phyloP scores from a whole-genome alignment of 768 basidiomycete genomes.

The Pleurotus sapidus region DNA sequence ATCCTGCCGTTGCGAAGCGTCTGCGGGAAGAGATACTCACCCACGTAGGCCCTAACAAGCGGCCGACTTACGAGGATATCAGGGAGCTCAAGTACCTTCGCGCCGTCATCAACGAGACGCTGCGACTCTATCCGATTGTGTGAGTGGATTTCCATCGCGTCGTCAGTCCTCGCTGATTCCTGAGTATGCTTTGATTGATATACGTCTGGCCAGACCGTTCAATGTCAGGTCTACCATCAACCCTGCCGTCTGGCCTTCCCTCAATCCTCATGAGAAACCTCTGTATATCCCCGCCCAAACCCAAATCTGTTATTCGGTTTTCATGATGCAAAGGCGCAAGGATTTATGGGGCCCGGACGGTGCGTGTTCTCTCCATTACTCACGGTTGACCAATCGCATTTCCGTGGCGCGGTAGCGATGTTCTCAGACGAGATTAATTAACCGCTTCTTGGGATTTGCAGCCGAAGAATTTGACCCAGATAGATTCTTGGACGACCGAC shows the following conservation, averaged over 20 bases:
- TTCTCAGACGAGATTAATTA: too few relatives aligned
- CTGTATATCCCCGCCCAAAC: conserved; percentile 13
- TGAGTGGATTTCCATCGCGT: neutral
- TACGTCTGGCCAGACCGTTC: neutral
- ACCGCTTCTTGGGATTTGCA: neutral
- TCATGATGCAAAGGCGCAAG: conserved; percentile 19
- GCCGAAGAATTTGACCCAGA: conserved; percentile 48
- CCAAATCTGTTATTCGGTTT: conserved; percentile 10
- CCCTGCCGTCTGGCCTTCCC: neutral
- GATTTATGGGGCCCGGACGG: conserved; percentile 45
- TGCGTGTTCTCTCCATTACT: conserved; percentile 1
- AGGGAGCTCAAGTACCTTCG: conserved; percentile 24
- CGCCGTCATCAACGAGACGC: conserved; percentile 23
- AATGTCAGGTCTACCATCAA: neutral
- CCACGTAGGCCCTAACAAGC: conserved; percentile 15
- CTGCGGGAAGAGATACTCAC: conserved; percentile 24
- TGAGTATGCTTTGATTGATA: too few relatives aligned
- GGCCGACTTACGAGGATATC: conserved; percentile 23
- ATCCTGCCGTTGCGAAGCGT: conserved; percentile 16
- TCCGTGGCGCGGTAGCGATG: too few relatives aligned
- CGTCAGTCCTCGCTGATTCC: too few relatives aligned
- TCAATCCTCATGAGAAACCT: conserved; percentile 4
- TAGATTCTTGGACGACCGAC: conserved; percentile 46
- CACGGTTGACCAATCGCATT: too few relatives aligned
- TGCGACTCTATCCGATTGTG: conserved; percentile 22